These are phyloP conservation scores for Wolfiporia cocos DNA, from an alignment of 1,284 basidiomycete genomes.

Conservation along the genomic window DNA sequence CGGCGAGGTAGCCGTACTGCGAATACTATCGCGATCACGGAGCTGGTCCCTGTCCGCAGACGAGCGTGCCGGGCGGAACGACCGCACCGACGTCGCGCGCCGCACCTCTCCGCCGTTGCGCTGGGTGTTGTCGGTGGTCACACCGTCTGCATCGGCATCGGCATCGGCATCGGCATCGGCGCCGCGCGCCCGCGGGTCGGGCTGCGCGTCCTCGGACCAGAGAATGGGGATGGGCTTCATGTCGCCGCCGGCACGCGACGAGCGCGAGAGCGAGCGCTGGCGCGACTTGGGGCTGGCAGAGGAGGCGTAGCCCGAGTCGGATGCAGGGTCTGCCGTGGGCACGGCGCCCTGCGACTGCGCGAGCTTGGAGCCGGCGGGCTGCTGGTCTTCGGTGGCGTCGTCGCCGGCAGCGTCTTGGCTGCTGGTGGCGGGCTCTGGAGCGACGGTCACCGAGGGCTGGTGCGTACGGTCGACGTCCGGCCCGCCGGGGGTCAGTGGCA, in stretches of 20 bases:
- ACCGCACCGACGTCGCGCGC: conserved; percentile 22
- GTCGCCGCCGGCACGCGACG: conserved; percentile 9
- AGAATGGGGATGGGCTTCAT: conserved; percentile 23
- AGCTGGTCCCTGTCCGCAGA: not conserved
- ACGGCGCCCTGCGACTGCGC: no score
- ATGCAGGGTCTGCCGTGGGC: conserved; percentile 1
- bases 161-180: conserved; percentile 8
- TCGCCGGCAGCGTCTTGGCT: conserved; percentile 2
- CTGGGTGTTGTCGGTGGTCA: not conserved
- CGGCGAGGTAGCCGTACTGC: conserved; percentile 22
- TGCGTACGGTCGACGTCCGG: not conserved
- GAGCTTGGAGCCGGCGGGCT: not conserved
- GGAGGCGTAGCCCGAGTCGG: conserved; percentile 25
- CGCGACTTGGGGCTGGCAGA: conserved; percentile 4
- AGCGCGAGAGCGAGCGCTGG: conserved; percentile 7
- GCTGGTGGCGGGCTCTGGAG: conserved; percentile 2
- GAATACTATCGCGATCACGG: conserved; percentile 15
- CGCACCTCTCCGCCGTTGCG: conserved; percentile 7
- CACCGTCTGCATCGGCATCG: conserved; percentile 5
- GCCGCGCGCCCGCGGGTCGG: not conserved
- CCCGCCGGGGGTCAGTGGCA: not conserved
- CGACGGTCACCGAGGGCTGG: conserved; percentile 3
- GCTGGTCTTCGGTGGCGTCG: not conserved
- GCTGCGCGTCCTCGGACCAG: conserved; percentile 14
- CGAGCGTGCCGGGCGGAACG: conserved; percentile 14